Conservation (phyloP, 192 early-diverging fungal species). For the Linnemannia hyalina region DNA sequence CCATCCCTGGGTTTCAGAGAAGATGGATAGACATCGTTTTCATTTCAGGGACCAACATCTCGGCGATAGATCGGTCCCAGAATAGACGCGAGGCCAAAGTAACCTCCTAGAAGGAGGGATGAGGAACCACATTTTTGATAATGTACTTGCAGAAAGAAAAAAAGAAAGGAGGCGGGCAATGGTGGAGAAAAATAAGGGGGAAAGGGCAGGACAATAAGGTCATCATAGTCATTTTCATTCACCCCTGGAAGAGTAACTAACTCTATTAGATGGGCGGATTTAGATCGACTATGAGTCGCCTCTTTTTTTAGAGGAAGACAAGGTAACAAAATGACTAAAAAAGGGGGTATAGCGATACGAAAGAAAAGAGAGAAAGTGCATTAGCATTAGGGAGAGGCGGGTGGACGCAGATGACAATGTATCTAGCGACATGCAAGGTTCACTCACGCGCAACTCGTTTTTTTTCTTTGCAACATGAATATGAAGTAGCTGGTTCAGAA, state of each 20-base stretch:
- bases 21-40: background rate
- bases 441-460: background rate
- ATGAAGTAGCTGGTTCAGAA: background rate
- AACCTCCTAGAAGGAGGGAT: background rate
- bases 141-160: background rate
- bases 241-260: background rate
- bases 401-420: background rate
- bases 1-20: background rate
- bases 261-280: background rate
- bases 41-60: background rate
- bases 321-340: background rate
- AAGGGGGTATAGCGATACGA: too few relatives aligned
- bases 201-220: background rate
- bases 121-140: background rate
- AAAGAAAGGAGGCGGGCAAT: background rate
- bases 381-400: background rate
- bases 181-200: background rate
- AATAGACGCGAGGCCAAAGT: background rate
- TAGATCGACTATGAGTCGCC: background rate
- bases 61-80: background rate
- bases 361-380: too few relatives aligned
- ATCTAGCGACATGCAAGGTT: background rate
- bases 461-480: background rate
- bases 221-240: constrained; percentile 1
- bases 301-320: background rate